phyloP scores from a whole-genome alignment of 495 filamentous ascomycete genomes.

The Echria macrotheca region DNA sequence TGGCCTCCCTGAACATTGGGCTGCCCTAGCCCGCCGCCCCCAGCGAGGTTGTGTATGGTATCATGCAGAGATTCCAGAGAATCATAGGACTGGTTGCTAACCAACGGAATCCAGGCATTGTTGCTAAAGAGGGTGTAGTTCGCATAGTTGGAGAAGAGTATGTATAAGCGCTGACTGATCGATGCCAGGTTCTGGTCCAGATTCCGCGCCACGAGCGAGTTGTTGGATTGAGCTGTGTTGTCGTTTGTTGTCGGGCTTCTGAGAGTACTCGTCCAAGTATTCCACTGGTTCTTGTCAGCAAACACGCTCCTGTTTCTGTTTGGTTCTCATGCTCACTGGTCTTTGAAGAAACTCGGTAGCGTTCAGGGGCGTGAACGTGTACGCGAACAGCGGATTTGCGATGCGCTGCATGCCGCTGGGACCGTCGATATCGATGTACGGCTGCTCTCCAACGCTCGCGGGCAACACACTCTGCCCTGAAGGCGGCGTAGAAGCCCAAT shows the following conservation, averaged over 20 bases:
- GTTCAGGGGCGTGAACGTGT: constrained; percentile 53
- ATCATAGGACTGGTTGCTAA: constrained; percentile 39
- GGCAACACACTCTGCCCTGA: constrained; percentile 45
- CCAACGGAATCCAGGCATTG: constrained; percentile 42
- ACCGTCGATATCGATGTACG: constrained; percentile 42
- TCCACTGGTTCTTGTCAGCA: too few species aligned
- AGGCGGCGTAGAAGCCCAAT: constrained; percentile 56
- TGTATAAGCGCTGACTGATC: constrained; percentile 51
- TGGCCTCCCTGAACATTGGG: constrained; percentile 44
- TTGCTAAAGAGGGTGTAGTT: constrained; percentile 56
- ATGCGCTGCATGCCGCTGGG: constrained; percentile 51
- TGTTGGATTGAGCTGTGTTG: constrained; percentile 45
- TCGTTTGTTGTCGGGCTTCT: constrained; percentile 41
- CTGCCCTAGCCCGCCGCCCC: constrained; percentile 24
- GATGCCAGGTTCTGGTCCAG: constrained; percentile 43
- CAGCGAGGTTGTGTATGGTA: constrained; percentile 54
- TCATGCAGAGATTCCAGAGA: constrained; percentile 63
- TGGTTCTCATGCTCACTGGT: constrained; percentile 45
- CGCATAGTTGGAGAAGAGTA: constrained; percentile 52
- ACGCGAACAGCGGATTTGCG: constrained; percentile 57
- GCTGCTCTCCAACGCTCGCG: constrained; percentile 37
- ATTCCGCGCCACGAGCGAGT: constrained; percentile 41
- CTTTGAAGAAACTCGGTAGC: constrained; percentile 32
- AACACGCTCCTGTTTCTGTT: too few species aligned
- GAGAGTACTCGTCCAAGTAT: constrained; percentile 43